A percentile compares a stretch with the other conserved stretches of the same genome.
phyloP scores from a whole-genome alignment of 805 yeast genomes.

The Torulaspora indica region DNA sequence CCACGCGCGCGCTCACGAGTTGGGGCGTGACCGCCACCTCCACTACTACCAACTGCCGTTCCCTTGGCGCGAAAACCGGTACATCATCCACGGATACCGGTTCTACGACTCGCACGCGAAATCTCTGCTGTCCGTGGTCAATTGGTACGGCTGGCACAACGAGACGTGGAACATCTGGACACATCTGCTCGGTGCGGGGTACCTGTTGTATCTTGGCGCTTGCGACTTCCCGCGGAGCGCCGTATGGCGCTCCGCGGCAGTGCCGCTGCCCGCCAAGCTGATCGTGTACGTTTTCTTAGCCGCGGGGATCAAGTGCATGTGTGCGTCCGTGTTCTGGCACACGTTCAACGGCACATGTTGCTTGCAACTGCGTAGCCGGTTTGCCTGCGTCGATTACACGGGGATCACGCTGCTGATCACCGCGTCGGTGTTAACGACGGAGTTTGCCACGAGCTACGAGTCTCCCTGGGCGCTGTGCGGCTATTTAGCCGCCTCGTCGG shows the following conservation, averaged over 20 bases:
- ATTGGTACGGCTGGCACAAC: slow-evolving; percentile 55
- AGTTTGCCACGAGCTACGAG: slow-evolving; percentile 64
- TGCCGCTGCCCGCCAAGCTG: slow-evolving; percentile 31
- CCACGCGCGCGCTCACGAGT: slow-evolving; percentile 43
- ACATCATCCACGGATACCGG: slow-evolving; percentile 77
- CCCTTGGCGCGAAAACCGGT: slow-evolving; percentile 90
- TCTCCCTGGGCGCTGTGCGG: slow-evolving; percentile 22
- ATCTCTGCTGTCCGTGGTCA: slow-evolving; percentile 57
- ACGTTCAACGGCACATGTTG: slow-evolving; percentile 77
- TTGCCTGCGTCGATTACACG: slow-evolving; percentile 92
- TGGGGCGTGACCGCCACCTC: slow-evolving; percentile 47
- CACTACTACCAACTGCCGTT: slow-evolving; percentile 86
- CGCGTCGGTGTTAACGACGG: slow-evolving; percentile 81
- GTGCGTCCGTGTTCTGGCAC: slow-evolving; percentile 85
- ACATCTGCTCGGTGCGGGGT: slow-evolving; percentile 65
- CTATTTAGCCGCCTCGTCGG: slow-evolving; percentile 56
- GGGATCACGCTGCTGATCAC: slow-evolving; percentile 90
- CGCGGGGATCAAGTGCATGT: slow-evolving; percentile 72
- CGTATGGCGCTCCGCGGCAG: slow-evolving; percentile 46
- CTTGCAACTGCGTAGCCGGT: slow-evolving; percentile 56
- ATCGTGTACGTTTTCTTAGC: slow-evolving; percentile 60
- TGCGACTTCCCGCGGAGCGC: slow-evolving; percentile 60
- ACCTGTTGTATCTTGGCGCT: slow-evolving; percentile 52
- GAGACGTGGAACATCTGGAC: slow-evolving; percentile 94
- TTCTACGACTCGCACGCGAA: slow-evolving; percentile 61